Conservation (phyloP, 768 basidiomycete genomes). For the Lactarius pseudohatsudake region DNA sequence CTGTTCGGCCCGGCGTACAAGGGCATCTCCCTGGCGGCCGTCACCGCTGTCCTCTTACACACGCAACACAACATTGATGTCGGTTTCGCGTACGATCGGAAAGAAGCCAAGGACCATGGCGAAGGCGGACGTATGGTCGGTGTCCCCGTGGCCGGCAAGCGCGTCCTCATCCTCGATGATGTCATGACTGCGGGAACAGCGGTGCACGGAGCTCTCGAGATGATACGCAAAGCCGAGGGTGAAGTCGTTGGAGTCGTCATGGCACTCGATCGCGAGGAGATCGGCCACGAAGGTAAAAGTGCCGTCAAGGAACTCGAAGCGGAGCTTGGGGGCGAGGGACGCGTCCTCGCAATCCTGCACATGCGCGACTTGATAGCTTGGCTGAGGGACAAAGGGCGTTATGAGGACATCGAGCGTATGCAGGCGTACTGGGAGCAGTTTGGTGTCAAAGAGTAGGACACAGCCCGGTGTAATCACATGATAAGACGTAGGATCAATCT, state of each 20-base stretch:
- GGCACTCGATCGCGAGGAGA: constrained; percentile 83
- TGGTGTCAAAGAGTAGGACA: constrained; percentile 50
- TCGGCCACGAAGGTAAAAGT: constrained; percentile 67
- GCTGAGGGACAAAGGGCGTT: constrained; percentile 67
- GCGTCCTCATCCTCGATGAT: constrained; percentile 90
- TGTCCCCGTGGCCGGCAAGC: constrained; percentile 72
- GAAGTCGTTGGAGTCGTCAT: constrained; percentile 87
- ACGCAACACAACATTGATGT: constrained; percentile 62
- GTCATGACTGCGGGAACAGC: constrained; percentile 95
- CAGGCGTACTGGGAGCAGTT: constrained; percentile 72
- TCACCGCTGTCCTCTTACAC: constrained; percentile 74
- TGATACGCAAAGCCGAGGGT: constrained; percentile 67
- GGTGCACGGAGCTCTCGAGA: constrained; percentile 77
- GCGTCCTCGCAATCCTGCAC: constrained; percentile 76
- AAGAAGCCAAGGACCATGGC: constrained; percentile 94
- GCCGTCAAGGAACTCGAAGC: constrained; percentile 82
- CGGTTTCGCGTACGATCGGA: constrained; percentile 90
- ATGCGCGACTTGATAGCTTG: constrained; percentile 86
- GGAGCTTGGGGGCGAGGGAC: constrained; percentile 65
- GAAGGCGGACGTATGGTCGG: constrained; percentile 94
- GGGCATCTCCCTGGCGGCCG: constrained; percentile 90
- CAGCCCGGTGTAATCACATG: not conserved
- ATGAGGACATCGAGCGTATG: constrained; percentile 69
- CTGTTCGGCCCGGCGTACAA: constrained; percentile 98
- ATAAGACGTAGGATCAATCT: constrained; percentile 16